Percentiles rank a stretch among this genome's conserved stretches.
Conservation (phyloP, 768 basidiomycete genomes). For the Pleurotus cornucopiae region DNA sequence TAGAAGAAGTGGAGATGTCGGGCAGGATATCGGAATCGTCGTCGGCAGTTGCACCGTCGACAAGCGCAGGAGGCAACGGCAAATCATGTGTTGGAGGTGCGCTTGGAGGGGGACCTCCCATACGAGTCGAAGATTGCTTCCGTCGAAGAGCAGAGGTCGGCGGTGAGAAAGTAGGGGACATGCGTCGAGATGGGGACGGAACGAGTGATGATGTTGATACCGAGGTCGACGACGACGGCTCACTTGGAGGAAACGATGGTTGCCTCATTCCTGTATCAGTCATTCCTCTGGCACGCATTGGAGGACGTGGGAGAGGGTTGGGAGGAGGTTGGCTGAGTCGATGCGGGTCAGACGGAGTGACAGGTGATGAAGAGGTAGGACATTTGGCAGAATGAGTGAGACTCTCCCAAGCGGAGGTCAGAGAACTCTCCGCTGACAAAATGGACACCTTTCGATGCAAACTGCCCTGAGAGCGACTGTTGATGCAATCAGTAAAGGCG, state of each 20-base stretch:
- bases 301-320: slow-evolving; percentile 28
- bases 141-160: slow-evolving; percentile 34
- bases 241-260: slow-evolving; percentile 23
- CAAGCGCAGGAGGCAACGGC: slow-evolving; percentile 37
- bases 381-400: slow-evolving; percentile 10
- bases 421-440: slow-evolving; percentile 15
- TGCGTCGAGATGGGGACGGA: slow-evolving; percentile 13
- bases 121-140: slow-evolving; percentile 37
- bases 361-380: slow-evolving; percentile 2
- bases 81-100: slow-evolving; percentile 47
- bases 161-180: slow-evolving; percentile 16
- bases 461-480: slow-evolving; percentile 26
- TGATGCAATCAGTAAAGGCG: slow-evolving; percentile 5
- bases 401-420: slow-evolving; percentile 21
- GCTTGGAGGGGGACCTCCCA: slow-evolving; percentile 34
- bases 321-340: slow-evolving; percentile 29
- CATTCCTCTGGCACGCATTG: slow-evolving; percentile 43
- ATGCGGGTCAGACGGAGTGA: slow-evolving; percentile 19
- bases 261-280: slow-evolving; percentile 34
- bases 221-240: slow-evolving; percentile 25
- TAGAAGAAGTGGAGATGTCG: slow-evolving; percentile 17
- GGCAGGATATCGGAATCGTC: slow-evolving; percentile 12
- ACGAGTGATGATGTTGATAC: slow-evolving; percentile 19
- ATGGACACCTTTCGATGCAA: slow-evolving; percentile 20
- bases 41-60: slow-evolving; percentile 13